Evolutionary conservation across 2,329 filamentous ascomycete genomes (phyloP).

Genomic region (Microdochium nivale): DNA sequence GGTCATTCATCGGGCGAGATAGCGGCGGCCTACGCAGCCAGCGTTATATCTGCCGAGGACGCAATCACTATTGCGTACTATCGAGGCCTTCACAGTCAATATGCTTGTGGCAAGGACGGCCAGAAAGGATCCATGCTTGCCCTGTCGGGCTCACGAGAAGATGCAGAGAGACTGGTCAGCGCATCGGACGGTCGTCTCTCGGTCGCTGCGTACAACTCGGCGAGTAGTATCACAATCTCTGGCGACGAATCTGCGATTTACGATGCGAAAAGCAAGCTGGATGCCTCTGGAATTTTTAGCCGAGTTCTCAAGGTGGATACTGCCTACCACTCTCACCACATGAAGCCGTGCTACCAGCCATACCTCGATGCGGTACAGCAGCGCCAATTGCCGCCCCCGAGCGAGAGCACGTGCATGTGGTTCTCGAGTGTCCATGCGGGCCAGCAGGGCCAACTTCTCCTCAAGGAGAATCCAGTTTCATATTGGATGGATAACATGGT

Average conservation of each 20-base stretch:
- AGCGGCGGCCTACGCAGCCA: constrained; percentile 16
- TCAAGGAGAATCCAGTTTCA: too few species aligned
- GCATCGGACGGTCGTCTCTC: constrained; percentile 11
- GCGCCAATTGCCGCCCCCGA: too few species aligned
- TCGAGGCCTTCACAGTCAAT: background rate
- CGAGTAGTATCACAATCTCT: background rate
- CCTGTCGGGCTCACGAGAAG: background rate
- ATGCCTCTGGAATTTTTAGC: background rate
- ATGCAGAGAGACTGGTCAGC: constrained; percentile 23
- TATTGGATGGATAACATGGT: too few species aligned
- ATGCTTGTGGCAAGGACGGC: background rate
- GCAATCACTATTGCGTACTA: background rate
- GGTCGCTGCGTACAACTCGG: background rate
- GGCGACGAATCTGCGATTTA: background rate
- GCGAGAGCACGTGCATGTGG: too few species aligned
- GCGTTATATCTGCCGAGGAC: background rate
- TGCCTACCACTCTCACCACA: background rate
- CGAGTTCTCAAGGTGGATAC: background rate
- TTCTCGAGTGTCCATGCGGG: too few species aligned
- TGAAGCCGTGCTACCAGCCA: too few species aligned
- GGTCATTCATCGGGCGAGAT: constrained; percentile 37
- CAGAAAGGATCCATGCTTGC: background rate
- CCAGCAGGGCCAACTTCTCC: too few species aligned
- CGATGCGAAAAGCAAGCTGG: background rate
- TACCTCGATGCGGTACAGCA: too few species aligned